Percentiles rank a stretch among this genome's conserved stretches.
Evolutionary conservation across 2,329 filamentous ascomycete species (phyloP).

Genomic region (Sporothrix dimorphospora): DNA sequence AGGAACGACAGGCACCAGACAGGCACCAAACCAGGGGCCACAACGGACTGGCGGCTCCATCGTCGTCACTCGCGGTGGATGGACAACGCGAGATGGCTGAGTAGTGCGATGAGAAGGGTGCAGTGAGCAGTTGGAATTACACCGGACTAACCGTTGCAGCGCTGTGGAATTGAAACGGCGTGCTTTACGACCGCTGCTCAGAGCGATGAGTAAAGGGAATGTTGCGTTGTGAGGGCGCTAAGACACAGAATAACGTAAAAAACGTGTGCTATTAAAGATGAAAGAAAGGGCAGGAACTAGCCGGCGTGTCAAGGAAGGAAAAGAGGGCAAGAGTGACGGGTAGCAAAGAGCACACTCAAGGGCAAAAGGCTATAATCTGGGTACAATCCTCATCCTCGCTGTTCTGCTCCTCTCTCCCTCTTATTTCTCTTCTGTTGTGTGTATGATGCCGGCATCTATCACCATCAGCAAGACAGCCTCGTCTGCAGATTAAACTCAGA

Average conservation of each 20-base stretch:
- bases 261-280: constrained; percentile 3
- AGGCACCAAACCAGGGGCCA: not conserved
- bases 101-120: not conserved
- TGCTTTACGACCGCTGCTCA: not conserved
- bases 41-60: not conserved
- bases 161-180: not conserved
- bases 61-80: not conserved
- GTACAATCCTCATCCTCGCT: not conserved
- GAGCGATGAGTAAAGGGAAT: constrained; percentile 20
- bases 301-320: not conserved
- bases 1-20: not conserved
- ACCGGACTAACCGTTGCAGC: not conserved
- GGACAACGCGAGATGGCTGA: not conserved
- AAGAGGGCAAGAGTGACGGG: not conserved
- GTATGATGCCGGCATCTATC: constrained; percentile 27
- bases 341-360: not conserved
- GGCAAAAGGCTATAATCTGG: constrained; percentile 21
- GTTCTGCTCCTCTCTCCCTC: not conserved
- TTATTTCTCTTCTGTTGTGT: constrained; percentile 23
- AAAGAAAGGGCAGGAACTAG: constrained; percentile 18
- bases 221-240: constrained; percentile 21
- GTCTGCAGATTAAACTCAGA: not conserved
- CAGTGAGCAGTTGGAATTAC: not conserved
- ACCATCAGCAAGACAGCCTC: constrained; percentile 19
- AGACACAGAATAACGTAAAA: not conserved